These are phyloP conservation scores for Chimonanthus praecox DNA, from an alignment of 164 flowering plant genomes.

Conservation along the genomic window DNA sequence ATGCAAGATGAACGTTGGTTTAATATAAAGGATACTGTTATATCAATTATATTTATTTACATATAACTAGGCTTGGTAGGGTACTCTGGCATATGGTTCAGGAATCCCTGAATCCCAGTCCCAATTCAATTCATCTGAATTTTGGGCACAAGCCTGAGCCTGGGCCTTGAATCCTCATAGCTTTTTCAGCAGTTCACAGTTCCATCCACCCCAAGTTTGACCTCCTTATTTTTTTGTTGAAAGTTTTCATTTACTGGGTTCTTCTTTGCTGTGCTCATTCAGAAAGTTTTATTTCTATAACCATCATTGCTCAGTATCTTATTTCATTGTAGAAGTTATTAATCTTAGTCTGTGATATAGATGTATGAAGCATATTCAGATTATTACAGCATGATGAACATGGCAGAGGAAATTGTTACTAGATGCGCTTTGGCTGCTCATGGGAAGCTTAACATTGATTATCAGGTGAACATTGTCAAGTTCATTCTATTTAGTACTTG, in stretches of 20 bases:
- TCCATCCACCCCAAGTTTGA: too few species aligned
- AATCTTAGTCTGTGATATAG: constrained; percentile 39
- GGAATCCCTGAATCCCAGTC: too few species aligned
- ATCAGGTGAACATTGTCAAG: constrained; percentile 54
- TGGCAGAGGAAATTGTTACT: constrained; percentile 86
- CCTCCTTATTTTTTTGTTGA: not conserved
- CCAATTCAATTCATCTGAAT: too few species aligned
- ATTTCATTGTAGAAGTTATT: not conserved
- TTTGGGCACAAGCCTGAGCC: too few species aligned
- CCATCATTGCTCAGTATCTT: constrained; percentile 13
- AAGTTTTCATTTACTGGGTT: not conserved
- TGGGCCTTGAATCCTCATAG: too few species aligned
- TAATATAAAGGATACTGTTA: too few species aligned
- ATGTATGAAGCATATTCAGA: constrained; percentile 99
- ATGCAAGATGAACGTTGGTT: too few species aligned
- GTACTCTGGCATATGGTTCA: too few species aligned
- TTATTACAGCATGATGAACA: constrained; percentile 90
- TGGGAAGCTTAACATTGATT: constrained; percentile 76
- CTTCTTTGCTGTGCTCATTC: not conserved
- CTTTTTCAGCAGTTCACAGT: too few species aligned
- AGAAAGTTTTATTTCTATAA: not conserved
- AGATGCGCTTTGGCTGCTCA: constrained; percentile 81
- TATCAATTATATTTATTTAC: too few species aligned
- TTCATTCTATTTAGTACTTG: too few species aligned
- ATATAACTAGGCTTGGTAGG: too few species aligned